These are phyloP conservation scores for Oehlia diaphana DNA, from an alignment of 192 early-diverging fungal genomes.

Conservation along the genomic window DNA sequence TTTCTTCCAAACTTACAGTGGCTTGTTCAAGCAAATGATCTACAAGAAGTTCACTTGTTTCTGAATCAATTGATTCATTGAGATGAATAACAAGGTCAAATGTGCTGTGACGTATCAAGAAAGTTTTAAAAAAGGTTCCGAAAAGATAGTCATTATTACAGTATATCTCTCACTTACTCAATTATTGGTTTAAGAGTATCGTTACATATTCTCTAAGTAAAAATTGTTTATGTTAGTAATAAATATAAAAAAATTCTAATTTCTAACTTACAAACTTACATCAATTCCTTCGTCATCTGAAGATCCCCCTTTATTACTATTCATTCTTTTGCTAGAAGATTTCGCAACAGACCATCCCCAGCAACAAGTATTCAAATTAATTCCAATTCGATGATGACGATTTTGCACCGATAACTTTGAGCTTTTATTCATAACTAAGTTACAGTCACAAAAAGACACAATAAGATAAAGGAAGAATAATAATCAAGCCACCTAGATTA, in stretches of 20 bases:
- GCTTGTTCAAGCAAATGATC: constrained; percentile 18
- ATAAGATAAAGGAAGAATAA: not conserved
- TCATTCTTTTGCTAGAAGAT: not conserved
- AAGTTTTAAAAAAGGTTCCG: not conserved
- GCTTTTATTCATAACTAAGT: constrained; percentile 2
- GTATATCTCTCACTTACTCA: constrained; percentile 7
- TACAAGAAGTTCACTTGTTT: not conserved
- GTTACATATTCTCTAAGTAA: not conserved
- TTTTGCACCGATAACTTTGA: not conserved
- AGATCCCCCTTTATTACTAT: not conserved
- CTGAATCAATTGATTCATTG: constrained; percentile 4
- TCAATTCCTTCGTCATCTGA: constrained; percentile 15
- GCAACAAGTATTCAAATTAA: constrained; percentile 3
- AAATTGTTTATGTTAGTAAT: too few species aligned
- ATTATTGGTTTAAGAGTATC: constrained; percentile 10
- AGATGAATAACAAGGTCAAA: constrained; percentile 20
- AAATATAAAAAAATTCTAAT: not conserved
- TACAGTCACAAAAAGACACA: not conserved
- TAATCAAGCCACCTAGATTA: not conserved
- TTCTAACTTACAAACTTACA: not conserved
- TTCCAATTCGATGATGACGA: not conserved
- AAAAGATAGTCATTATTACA: not conserved
- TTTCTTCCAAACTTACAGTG: not conserved
- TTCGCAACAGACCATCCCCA: constrained; percentile 21
- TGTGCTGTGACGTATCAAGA: not conserved